Evolutionary conservation across 2,329 filamentous ascomycete species (phyloP), one percentile per base, ranked within the genome.

Genomic region (Parafenestella ontariensis): DNA sequence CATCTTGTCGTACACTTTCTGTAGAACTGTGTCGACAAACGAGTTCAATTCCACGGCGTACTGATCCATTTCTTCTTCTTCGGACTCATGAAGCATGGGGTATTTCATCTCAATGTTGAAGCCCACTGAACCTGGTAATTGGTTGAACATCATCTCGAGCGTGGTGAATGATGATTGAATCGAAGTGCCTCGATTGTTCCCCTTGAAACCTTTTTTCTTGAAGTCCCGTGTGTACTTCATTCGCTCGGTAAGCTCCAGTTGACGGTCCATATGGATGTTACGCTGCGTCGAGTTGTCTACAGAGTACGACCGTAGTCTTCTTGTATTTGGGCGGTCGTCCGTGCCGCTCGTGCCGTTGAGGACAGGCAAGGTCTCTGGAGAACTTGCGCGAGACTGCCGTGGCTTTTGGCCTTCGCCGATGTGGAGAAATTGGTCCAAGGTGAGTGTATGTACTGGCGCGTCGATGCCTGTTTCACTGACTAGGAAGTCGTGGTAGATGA

Each of bases 81-180:
- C 92, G 54, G 87, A 91, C 81, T 99, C 96, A 73, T 94, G 89
- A 37, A 99, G 85, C 93, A 98, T 98, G 5, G 95, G 95, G 73
- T 99, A 99, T 78, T 99, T 98, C 85, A 99, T 90, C 80, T 99
- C 95, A 65, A 99, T 96, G 77, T 99, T 98, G 83, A 99, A 99
- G 13, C 95, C 93, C 20, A 96, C 90, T 13, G 86, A 83, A 59
- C 89, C 85, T 0, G 92, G 92, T 0, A 99, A 80, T 70, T 93
- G 89, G 2, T 86, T 85, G 79, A 99, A 97, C 73, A 98, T 87
- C 58, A 97, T 92, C 75, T 97, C 92, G 4, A 99, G 82, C 0
- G 95, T 99, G 7, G 94, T 93, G 77, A 99, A 99, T 0, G 94
- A 92, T 0, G 91, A 92, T 74, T 98, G 94, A 68, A 99, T 98